A percentile compares a stretch with the other conserved stretches of the same genome.
phyloP scores from a whole-genome alignment of 495 filamentous ascomycete species.

The Tuber borchii region DNA sequence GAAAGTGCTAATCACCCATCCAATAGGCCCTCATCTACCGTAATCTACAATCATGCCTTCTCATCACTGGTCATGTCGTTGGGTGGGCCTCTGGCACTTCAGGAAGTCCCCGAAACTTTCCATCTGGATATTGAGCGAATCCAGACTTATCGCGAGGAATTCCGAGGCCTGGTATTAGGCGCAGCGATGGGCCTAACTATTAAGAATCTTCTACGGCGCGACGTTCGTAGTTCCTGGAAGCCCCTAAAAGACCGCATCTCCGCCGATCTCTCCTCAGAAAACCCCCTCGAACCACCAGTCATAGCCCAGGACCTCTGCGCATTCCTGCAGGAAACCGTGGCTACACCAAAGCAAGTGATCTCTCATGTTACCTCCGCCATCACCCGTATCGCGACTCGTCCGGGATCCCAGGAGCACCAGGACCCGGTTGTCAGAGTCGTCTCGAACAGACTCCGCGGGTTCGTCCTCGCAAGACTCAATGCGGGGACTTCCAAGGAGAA shows the following conservation, averaged over 20 bases:
- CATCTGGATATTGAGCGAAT: conserved; percentile 70
- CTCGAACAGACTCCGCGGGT: conserved; percentile 63
- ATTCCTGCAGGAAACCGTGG: conserved; percentile 50
- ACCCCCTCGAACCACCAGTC: conserved; percentile 57
- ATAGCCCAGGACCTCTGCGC: conserved; percentile 48
- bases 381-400: conserved; percentile 46
- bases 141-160: conserved; percentile 58
- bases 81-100: conserved; percentile 51
- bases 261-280: conserved; percentile 52
- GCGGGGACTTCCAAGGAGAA: conserved; percentile 73
- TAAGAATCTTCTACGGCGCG: conserved; percentile 91
- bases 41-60: conserved; percentile 73
- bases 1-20: conserved; percentile 55
- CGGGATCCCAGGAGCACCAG: conserved; percentile 54
- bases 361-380: conserved; percentile 40
- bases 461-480: conserved; percentile 68
- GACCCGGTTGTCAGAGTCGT: conserved; percentile 79
- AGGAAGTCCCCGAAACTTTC: conserved; percentile 75
- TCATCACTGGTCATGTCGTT: conserved; percentile 59
- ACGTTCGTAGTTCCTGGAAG: conserved; percentile 85
- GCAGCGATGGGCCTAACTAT: conserved; percentile 79
- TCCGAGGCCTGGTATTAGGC: conserved; percentile 68
- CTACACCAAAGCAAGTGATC: conserved; percentile 44
- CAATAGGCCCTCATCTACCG: conserved; percentile 55
- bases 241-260: conserved; percentile 72